Evolutionary conservation across 148 eudicot species (phyloP).

Genomic region (Talinum fruticosum): DNA sequence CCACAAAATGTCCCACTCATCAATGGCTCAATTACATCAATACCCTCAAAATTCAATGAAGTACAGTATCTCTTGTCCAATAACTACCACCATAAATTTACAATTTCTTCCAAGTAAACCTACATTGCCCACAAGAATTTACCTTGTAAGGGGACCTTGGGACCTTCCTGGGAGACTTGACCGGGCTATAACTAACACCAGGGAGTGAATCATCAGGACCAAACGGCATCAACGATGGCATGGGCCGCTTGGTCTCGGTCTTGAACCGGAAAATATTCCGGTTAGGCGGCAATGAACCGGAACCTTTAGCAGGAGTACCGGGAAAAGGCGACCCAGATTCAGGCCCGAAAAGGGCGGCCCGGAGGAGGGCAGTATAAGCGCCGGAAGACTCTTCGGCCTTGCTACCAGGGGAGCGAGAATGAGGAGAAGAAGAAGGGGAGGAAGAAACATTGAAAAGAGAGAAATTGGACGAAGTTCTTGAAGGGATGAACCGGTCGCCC

Average conservation of each 20-base stretch:
- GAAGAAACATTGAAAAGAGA: constrained; percentile 6
- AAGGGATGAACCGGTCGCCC: constrained; percentile 81
- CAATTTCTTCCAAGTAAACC: constrained; percentile 2
- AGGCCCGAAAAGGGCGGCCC: constrained; percentile 72
- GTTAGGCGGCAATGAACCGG: constrained; percentile 22
- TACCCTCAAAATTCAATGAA: neutral
- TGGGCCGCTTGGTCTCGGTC: constrained; percentile 59
- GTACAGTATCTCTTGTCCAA: neutral
- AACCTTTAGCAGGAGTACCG: constrained; percentile 48
- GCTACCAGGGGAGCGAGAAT: neutral
- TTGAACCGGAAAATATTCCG: constrained; percentile 75
- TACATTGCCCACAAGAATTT: constrained; percentile 11
- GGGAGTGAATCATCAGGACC: constrained; percentile 66
- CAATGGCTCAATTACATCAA: neutral
- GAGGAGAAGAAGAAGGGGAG: constrained; percentile 12
- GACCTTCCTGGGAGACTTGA: constrained; percentile 69
- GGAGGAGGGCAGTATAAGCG: constrained; percentile 50
- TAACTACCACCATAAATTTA: neutral
- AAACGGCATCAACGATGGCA: constrained; percentile 61
- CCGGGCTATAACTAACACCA: constrained; percentile 71
- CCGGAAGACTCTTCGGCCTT: constrained; percentile 39
- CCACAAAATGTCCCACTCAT: neutral
- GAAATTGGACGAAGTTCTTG: constrained; percentile 71
- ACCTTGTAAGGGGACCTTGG: constrained; percentile 88
- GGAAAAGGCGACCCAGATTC: constrained; percentile 49